phyloP scores from a whole-genome alignment of 2,329 filamentous ascomycete genomes.

The Diaporthe australafricana region DNA sequence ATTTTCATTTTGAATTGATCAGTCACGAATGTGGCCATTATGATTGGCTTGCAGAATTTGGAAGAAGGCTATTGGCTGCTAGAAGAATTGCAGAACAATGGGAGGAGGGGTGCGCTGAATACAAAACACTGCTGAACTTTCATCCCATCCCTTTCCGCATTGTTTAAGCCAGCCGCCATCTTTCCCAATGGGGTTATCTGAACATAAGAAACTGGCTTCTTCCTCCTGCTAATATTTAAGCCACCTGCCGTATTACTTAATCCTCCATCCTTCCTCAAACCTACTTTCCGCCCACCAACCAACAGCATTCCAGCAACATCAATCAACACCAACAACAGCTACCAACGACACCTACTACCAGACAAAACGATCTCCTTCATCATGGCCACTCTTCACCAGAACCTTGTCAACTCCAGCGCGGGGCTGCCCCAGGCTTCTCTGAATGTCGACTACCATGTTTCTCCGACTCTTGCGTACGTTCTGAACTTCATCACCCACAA shows the following conservation, averaged over 20 bases:
- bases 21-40: too few relatives aligned
- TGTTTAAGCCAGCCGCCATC: not conserved
- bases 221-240: not conserved
- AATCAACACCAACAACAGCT: not conserved
- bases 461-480: not conserved
- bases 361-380: not conserved
- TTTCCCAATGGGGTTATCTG: not conserved
- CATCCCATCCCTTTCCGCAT: constrained; percentile 7
- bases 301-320: not conserved
- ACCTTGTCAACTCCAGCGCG: not conserved
- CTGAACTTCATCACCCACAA: not conserved
- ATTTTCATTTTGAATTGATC: too few relatives aligned
- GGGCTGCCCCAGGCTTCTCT: not conserved
- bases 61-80: too few relatives aligned
- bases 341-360: not conserved
- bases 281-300: not conserved
- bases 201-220: not conserved
- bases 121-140: not conserved
- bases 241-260: not conserved
- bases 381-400: constrained; percentile 4
- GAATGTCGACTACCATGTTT: not conserved
- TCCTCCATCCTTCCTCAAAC: not conserved
- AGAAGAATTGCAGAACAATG: not conserved
- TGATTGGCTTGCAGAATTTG: too few relatives aligned
- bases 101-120: not conserved